Evolutionary conservation across 2,329 filamentous ascomycete species (phyloP), one percentile per base, ranked within the genome.

Genomic region (Xylaria polymorpha): DNA sequence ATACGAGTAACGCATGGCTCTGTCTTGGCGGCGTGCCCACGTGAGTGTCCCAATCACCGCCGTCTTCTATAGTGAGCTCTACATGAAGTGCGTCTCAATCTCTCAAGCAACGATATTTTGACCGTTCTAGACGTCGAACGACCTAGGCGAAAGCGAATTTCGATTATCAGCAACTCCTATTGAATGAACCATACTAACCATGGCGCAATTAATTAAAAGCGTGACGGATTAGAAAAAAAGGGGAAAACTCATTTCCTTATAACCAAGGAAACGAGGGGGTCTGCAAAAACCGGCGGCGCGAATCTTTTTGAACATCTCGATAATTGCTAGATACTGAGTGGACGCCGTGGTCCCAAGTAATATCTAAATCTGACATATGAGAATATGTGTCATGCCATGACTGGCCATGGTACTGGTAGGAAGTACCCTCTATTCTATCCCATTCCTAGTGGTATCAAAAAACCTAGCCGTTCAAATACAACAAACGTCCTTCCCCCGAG

Each of bases 281-380:
- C 18, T 37, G 6, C 2, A 8, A 41, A 55, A 50, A 20, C n/a
- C 46, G n/a, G 32, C 32, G 61, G 66, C 58, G 44, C 50, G 61
- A 72, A 74, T 70, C 70, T 61, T 70, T 64, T 53, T 53, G 62
- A 73, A 71, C 70, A 69, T 71, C 69, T 71, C 67, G 71, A 67
- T 68, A 71, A 51, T 64, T 67, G 74, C 64, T 69, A 67, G 67
- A 67, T 68, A 73, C 64, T 61, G 51, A 51, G 37, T 64, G 41
- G 43, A 72, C 71, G 62, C 58, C 68, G 46, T 57, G 46, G 64
- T 64, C 68, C 66, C 44, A 56, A 73, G 64, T 65, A 69, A 55
- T 51, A 64, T 53, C 35, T 4, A 59, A 48, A 56, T n/a, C 61
- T 68, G 39, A 75, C 73, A 76, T 60, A 75, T 57, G 67, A 70